Percentiles rank a stretch among this genome's conserved stretches.
Conservation (phyloP, 768 basidiomycete genomes). For the Crepidotus variabilis region DNA sequence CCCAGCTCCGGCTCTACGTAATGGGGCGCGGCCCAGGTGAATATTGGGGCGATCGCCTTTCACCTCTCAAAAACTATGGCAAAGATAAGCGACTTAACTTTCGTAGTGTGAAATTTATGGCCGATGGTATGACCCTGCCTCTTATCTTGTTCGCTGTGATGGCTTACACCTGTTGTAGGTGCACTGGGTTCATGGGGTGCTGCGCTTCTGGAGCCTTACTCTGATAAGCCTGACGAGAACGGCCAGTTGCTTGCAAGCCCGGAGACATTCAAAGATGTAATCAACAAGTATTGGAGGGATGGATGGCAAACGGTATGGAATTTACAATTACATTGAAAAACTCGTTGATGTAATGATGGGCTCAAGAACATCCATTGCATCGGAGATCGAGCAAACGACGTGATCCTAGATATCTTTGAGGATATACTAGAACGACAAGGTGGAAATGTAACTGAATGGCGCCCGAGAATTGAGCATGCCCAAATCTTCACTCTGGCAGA, state of each 20-base stretch:
- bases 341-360: background rate
- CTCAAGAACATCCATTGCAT: conserved; percentile 86
- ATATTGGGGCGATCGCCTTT: conserved; percentile 66
- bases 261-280: conserved; percentile 47
- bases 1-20: conserved; percentile 54
- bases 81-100: conserved; percentile 48
- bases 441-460: conserved; percentile 41
- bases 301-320: conserved; percentile 79
- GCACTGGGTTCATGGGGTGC: conserved; percentile 93
- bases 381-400: conserved; percentile 83
- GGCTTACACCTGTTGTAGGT: conserved; percentile 34
- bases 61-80: conserved; percentile 59
- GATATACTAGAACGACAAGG: conserved; percentile 38
- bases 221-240: conserved; percentile 65
- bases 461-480: conserved; percentile 89
- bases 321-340: background rate
- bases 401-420: conserved; percentile 83
- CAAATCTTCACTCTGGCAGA: conserved; percentile 80
- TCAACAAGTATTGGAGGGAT: conserved; percentile 63
- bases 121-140: conserved; percentile 53
- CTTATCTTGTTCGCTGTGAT: background rate
- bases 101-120: conserved; percentile 69
- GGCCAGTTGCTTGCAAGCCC: conserved; percentile 68
- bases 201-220: conserved; percentile 81
- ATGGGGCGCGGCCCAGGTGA: conserved; percentile 54